Evolutionary conservation across 805 yeast species (phyloP).

Genomic region (Starmerella sp.): DNA sequence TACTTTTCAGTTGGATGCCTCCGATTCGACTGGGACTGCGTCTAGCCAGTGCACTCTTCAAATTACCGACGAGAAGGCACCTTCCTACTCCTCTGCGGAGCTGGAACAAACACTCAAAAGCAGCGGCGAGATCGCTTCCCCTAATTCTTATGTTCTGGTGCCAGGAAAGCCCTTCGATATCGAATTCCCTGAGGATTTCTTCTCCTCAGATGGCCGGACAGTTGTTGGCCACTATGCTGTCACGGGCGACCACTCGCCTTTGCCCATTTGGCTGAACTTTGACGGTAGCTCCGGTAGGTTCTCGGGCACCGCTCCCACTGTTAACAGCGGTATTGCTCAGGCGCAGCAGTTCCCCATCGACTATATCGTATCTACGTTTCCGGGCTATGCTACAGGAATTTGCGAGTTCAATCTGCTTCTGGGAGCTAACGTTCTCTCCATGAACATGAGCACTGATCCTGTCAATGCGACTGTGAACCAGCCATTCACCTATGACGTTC

Average conservation of each 20-base stretch:
- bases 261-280: slow-evolving; percentile 83
- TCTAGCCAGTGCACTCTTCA: slow-evolving; percentile 46
- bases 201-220: slow-evolving; percentile 39
- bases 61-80: slow-evolving; percentile 48
- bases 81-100: slow-evolving; percentile 37
- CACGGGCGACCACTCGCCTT: slow-evolving; percentile 69
- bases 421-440: slow-evolving; percentile 79
- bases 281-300: slow-evolving; percentile 52
- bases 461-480: slow-evolving; percentile 61
- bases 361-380: slow-evolving; percentile 67
- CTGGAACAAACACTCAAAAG: slow-evolving; percentile 44
- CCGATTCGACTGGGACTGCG: slow-evolving; percentile 43
- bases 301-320: slow-evolving; percentile 79
- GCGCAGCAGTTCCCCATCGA: slow-evolving; percentile 57
- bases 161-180: slow-evolving; percentile 62
- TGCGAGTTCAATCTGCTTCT: slow-evolving; percentile 62
- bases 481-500: slow-evolving; percentile 44
- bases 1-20: slow-evolving; percentile 47
- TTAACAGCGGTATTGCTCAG: slow-evolving; percentile 81
- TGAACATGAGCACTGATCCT: slow-evolving; percentile 46
- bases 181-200: slow-evolving; percentile 51
- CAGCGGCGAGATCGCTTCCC: slow-evolving; percentile 69
- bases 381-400: slow-evolving; percentile 60
- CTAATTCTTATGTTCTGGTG: slow-evolving; percentile 55
- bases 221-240: slow-evolving; percentile 68